These are phyloP conservation scores for Cercospora zeina DNA, from an alignment of 2,329 filamentous ascomycete species.

Conservation along the genomic window DNA sequence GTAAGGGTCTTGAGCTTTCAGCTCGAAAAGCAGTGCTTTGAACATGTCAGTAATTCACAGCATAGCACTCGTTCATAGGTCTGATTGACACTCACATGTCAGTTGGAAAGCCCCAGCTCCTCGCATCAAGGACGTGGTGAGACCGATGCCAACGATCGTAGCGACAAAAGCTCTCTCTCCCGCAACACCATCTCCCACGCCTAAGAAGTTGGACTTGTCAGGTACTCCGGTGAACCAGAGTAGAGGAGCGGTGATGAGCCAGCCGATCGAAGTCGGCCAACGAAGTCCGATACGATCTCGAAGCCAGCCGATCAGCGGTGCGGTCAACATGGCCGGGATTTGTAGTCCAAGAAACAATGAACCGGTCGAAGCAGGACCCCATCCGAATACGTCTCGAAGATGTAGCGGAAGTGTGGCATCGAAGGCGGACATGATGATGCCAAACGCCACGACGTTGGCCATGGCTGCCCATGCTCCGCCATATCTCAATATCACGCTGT, in stretches of 20 bases:
- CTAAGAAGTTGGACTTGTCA: conserved; percentile 20
- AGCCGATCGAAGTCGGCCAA: conserved; percentile 27
- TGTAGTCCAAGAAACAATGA: conserved; percentile 27
- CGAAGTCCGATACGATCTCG: conserved; percentile 25
- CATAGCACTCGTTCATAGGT: too few relatives aligned
- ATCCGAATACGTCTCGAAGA: conserved; percentile 24
- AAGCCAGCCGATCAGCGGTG: conserved; percentile 25
- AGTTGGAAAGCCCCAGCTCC: conserved; percentile 28
- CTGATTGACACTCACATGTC: conserved; percentile 15
- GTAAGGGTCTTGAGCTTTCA: conserved; percentile 20
- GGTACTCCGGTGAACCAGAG: conserved; percentile 30
- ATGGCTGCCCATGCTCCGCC: conserved; percentile 17
- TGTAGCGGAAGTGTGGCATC: conserved; percentile 27
- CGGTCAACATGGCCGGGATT: conserved; percentile 25
- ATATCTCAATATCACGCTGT: conserved; percentile 21
- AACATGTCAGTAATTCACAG: conserved; percentile 3
- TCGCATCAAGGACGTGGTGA: conserved; percentile 18
- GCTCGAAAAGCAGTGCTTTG: conserved; percentile 19
- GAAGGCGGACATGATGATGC: conserved; percentile 24
- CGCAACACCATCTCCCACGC: conserved; percentile 16
- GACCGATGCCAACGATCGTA: conserved; percentile 23
- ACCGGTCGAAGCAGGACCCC: conserved; percentile 24
- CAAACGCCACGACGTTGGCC: conserved; percentile 23
- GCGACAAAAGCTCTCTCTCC: conserved; percentile 24
- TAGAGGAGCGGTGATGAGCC: conserved; percentile 20